Conservation (phyloP, 1,139 yeast species). For the Pichia sp. region DNA sequence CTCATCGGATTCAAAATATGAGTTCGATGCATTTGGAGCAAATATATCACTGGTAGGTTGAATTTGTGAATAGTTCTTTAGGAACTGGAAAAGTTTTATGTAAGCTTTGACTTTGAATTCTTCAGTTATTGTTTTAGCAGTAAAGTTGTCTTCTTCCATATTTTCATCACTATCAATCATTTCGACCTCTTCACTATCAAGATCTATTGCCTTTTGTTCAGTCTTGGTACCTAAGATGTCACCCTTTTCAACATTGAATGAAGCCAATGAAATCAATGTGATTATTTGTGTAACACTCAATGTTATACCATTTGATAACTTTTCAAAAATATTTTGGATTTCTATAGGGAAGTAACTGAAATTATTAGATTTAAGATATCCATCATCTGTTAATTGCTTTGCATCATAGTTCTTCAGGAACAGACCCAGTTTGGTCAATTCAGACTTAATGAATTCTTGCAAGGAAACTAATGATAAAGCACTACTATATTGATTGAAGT, state of each 20-base stretch:
- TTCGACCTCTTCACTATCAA: neutral
- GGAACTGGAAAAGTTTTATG: neutral
- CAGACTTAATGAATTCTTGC: neutral
- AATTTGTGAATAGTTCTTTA: neutral
- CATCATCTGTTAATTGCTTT: neutral
- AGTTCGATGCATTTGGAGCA: neutral
- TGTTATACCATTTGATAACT: neutral
- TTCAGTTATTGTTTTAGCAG: neutral
- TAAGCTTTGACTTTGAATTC: neutral
- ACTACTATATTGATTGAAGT: neutral
- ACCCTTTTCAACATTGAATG: neutral
- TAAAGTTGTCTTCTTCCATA: neutral
- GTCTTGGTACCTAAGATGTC: no score
- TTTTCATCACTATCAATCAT: neutral
- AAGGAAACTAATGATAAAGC: conserved; percentile 2
- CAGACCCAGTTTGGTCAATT: neutral
- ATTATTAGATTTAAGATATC: conserved; percentile 2
- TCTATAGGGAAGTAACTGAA: neutral
- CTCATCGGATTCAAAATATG: neutral
- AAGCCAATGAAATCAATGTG: conserved; percentile 1
- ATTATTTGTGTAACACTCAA: conserved; percentile 5
- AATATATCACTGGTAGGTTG: neutral
- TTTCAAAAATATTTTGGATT: neutral
- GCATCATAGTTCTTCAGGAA: neutral
- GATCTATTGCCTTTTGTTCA: neutral